Evolutionary conservation across 2,329 filamentous ascomycete species (phyloP).

Genomic region (Fusarium mundagurra): DNA sequence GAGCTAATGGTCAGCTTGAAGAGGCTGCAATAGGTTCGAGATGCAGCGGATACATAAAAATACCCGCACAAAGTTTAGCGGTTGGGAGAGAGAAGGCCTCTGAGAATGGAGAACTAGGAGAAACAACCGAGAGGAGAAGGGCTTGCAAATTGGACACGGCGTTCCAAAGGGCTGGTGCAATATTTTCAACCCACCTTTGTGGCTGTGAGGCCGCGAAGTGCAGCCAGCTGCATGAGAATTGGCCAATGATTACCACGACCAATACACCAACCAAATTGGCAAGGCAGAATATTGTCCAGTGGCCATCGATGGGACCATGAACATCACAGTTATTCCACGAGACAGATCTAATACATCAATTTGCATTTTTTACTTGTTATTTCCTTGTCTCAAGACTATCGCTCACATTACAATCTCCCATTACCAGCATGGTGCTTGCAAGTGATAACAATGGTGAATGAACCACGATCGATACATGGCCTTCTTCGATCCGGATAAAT

Average conservation of each 20-base stretch:
- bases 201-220: neutral
- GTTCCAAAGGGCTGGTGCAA: no score
- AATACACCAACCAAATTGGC: neutral
- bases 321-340: neutral
- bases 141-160: neutral
- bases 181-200: neutral
- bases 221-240: neutral
- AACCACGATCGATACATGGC: neutral
- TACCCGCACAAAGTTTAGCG: neutral
- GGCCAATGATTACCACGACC: neutral
- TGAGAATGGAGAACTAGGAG: fast-evolving
- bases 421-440: neutral
- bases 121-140: neutral
- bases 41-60: neutral
- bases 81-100: neutral
- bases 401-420: neutral
- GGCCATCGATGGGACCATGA: neutral
- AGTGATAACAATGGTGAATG: no score
- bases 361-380: neutral
- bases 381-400: no score
- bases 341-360: no score
- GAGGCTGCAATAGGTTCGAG: neutral
- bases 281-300: neutral
- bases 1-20: neutral
- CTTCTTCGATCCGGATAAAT: neutral